Evolutionary conservation across 768 basidiomycete genomes (phyloP), one percentile per base, ranked within the genome.

Genomic region (Lactarius sp.): DNA sequence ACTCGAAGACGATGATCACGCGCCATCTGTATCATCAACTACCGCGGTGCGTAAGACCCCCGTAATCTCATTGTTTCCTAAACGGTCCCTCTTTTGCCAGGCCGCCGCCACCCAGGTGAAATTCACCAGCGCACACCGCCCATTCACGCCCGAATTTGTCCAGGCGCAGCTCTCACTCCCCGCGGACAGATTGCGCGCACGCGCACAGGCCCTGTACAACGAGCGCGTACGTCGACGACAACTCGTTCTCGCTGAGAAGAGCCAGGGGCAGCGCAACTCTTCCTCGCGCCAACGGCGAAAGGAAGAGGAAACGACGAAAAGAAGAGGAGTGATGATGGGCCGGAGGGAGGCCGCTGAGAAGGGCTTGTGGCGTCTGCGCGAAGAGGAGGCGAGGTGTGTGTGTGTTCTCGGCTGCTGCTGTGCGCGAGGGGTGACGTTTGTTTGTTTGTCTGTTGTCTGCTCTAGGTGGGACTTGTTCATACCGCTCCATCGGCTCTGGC

Each of bases 401-500:
- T 5, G 58, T 34, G 0, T 13, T 4, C 6, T 27, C 44, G n/a
- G n/a, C n/a, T n/a, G n/a, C n/a, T n/a, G n/a, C n/a, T n/a, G n/a
- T n/a, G n/a, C n/a, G n/a, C n/a, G n/a, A n/a, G n/a, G n/a, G n/a
- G n/a, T n/a, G n/a, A n/a, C n/a, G n/a, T n/a, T n/a, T n/a, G n/a
- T n/a, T n/a, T n/a, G 6, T n/a, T 51, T 36, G 20, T 22, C n/a
- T 36, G 18, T 33, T 50, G 2, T n/a, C 33, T 27, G 14, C 7
- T 8, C 8, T 50, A 93, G 92, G 70, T 95, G 86, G 70, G 77
- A 79, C 2, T 73, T 86, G 7, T 90, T 94, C 66, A 57, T 91
- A 6, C 88, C 90, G 0, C 73, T 95, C 27, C 88, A 94, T 71
- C 82, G 79, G 33, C 77, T 95, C 31, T 96, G 94, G 94, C 78